Base-by-base conservation (phyloP, 768 basidiomycete genomes). In the Dictyophora rubrovolvata region DNA sequence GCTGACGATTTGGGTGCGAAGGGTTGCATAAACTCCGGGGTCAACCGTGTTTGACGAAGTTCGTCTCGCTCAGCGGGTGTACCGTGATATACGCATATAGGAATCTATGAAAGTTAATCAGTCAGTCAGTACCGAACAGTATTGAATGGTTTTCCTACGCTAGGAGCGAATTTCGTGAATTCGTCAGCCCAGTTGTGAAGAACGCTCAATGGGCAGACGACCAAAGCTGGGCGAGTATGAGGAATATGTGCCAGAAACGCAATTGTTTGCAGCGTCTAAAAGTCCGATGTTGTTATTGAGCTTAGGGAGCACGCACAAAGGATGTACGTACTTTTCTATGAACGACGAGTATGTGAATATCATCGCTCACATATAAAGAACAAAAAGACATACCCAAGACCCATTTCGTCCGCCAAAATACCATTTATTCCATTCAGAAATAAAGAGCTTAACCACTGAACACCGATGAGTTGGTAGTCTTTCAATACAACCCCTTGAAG, bases 141-240 rank as follows among this genome's bases (percentile, higher is more conserved):
- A 7, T 28, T 28, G 28, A 51, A 53, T 7, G 9, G 18, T 70
- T 57, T 7, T 63, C 82, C 60, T 65, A 93, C 87, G 14, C 76
- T 67, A 2, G 93, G 93, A 10, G 90, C 87, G 68, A 95, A 96
- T 56, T 86, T 86, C 46, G 72, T 69, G 68, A 91, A 96, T 68
- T 97, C 93, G 54, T 84, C 80, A 2, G 78, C 72, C 93, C 94
- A 97, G 65, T 94, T 95, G 66, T 93, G 86, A 16, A 97, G 72
- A 12, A 98, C 95, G 49, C 91, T 92, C 1, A 98, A 80, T 0
- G 96, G 96, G 62, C 91, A 93, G 18, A 97, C 92, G 59, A 99
- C 72, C 22, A 99, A 78, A 70, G 94, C 89, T 0, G 91, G 89
- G 16, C 81, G 79, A 60, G 76, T 77, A 58, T 88, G 85, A 33